phyloP scores from a whole-genome alignment of 306 rosid genomes.

The Cucurbita maxima region DNA sequence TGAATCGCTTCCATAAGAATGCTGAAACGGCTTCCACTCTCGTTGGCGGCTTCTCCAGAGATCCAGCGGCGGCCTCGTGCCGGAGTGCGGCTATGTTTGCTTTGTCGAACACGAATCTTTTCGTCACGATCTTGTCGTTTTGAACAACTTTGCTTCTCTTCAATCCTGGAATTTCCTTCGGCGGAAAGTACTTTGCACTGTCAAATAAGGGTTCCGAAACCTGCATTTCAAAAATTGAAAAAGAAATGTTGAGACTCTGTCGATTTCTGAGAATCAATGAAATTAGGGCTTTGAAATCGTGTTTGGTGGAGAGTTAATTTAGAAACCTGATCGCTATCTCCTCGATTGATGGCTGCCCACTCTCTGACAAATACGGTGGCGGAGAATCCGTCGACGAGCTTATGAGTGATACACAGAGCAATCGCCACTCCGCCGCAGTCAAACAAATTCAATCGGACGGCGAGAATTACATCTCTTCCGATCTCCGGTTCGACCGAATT shows the following conservation, averaged over 20 bases:
- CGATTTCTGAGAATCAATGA: background rate
- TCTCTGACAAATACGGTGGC: background rate
- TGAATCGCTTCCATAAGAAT: slow-evolving; percentile 22
- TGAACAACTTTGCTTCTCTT: background rate
- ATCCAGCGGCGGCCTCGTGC: background rate
- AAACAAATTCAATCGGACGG: background rate
- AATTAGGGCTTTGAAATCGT: background rate
- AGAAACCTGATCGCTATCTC: background rate
- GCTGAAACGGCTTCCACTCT: slow-evolving; percentile 27
- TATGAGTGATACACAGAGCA: background rate
- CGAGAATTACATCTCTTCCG: background rate
- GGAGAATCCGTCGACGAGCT: background rate
- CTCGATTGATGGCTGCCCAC: slow-evolving; percentile 8
- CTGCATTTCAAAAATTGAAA: background rate
- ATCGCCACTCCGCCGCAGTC: slow-evolving; percentile 1
- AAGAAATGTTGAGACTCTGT: background rate
- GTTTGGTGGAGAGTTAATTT: background rate
- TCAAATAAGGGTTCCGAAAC: background rate
- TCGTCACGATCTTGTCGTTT: background rate
- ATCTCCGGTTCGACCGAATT: background rate
- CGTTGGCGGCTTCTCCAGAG: slow-evolving; percentile 7
- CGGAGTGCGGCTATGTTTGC: slow-evolving; percentile 5
- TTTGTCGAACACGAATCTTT: slow-evolving; percentile 14
- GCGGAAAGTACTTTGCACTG: slow-evolving; percentile 4
- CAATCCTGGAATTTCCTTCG: background rate